A percentile compares a stretch with the other conserved stretches of the same genome.
These are phyloP conservation scores for Beverwykella pulmonaria DNA, from an alignment of 495 filamentous ascomycete genomes.

Conservation along the genomic window DNA sequence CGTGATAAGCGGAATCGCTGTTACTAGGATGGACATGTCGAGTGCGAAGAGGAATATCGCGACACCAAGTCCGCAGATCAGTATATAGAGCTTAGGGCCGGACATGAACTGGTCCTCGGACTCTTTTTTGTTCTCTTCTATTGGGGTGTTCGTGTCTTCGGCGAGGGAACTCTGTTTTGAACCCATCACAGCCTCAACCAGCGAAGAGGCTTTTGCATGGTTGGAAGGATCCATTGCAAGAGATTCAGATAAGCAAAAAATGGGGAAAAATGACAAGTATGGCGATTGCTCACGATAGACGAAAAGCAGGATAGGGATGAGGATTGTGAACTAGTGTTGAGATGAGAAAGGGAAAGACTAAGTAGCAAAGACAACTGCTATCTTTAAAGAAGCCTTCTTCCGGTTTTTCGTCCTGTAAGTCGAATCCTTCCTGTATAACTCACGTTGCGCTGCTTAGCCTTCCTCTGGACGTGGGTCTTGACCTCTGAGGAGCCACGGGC, in stretches of 20 bases:
- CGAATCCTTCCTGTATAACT: not conserved
- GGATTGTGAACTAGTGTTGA: too few relatives aligned
- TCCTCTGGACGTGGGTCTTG: not conserved
- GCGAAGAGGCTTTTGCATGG: not conserved
- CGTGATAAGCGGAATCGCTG: conserved; percentile 79
- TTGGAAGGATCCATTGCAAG: not conserved
- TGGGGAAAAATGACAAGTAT: too few relatives aligned
- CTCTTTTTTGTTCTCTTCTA: conserved; percentile 1
- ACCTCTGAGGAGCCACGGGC: not conserved
- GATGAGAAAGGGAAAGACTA: too few relatives aligned
- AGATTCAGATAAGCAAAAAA: not conserved
- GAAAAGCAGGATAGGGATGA: too few relatives aligned
- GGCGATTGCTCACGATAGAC: too few relatives aligned
- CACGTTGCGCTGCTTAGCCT: not conserved
- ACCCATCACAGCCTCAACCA: not conserved
- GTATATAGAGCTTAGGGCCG: conserved; percentile 20
- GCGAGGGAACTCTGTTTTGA: not conserved
- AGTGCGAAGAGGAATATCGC: conserved; percentile 28
- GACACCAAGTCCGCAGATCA: conserved; percentile 20
- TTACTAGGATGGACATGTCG: conserved; percentile 23
- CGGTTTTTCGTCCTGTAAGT: not conserved
- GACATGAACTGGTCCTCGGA: conserved; percentile 23
- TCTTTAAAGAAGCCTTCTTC: not conserved
- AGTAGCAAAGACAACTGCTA: not conserved
- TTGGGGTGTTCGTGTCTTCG: not conserved